These are phyloP conservation scores for Hyaloscypha bicolor DNA, from an alignment of 495 filamentous ascomycete genomes.

Conservation along the genomic window DNA sequence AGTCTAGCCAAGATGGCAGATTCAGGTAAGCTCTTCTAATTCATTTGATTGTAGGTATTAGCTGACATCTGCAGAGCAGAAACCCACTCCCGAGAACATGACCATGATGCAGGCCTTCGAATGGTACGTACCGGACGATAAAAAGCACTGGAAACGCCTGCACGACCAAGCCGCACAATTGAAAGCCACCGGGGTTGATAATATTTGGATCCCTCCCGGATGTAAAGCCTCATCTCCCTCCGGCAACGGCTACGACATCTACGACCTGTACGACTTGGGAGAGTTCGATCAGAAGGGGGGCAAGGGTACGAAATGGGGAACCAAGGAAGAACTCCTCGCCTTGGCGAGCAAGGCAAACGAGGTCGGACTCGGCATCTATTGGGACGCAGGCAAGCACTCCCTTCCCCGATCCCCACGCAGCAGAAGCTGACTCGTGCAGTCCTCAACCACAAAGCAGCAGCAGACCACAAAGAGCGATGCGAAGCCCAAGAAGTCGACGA, in stretches of 20 bases:
- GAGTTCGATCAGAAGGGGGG: constrained; percentile 76
- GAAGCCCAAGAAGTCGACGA: constrained; percentile 63
- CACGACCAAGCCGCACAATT: constrained; percentile 53
- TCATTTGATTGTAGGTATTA: not conserved
- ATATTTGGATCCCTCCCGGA: constrained; percentile 73
- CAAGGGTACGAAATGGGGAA: constrained; percentile 72
- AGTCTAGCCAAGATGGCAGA: constrained; percentile 19
- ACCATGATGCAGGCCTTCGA: constrained; percentile 75
- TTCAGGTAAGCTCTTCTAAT: constrained; percentile 5
- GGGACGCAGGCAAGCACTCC: constrained; percentile 54
- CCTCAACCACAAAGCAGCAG: constrained; percentile 75
- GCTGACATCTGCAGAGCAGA: constrained; percentile 16
- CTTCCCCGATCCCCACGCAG: not conserved
- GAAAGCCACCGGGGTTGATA: constrained; percentile 63
- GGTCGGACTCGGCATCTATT: constrained; percentile 62
- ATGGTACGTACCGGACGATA: constrained; percentile 71
- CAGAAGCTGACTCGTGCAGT: constrained; percentile 40
- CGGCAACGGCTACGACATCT: constrained; percentile 77
- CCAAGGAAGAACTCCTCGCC: constrained; percentile 60
- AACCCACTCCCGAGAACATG: constrained; percentile 51
- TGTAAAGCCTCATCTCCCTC: constrained; percentile 67
- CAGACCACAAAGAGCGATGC: constrained; percentile 63
- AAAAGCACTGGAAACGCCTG: constrained; percentile 66
- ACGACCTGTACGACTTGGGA: constrained; percentile 75
- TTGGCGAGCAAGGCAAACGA: constrained; percentile 52